These are phyloP conservation scores for Aspergillus hancockii DNA, from an alignment of 495 filamentous ascomycete species.

Conservation along the genomic window DNA sequence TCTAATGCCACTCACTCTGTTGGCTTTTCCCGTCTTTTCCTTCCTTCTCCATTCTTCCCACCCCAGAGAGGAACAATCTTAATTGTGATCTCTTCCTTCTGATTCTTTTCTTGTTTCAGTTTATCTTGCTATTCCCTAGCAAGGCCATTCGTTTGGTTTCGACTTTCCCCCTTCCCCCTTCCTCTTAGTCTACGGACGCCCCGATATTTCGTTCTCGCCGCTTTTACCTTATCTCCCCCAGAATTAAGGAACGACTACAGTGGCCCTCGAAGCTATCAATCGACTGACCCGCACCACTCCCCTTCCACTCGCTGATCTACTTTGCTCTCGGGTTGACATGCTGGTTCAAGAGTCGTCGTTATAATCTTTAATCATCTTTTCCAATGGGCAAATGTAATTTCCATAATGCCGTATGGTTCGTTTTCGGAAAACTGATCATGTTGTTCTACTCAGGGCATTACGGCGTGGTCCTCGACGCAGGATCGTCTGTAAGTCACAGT, in stretches of 20 bases:
- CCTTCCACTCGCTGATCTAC: slow-evolving; percentile 9
- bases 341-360: slow-evolving; percentile 21
- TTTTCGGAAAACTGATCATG: neutral
- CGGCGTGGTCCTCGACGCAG: slow-evolving; percentile 69
- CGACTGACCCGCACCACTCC: neutral
- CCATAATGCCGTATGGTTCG: neutral
- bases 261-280: neutral
- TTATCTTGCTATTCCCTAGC: slow-evolving; percentile 12
- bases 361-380: slow-evolving; percentile 23
- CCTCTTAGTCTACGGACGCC: neutral
- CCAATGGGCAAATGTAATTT: slow-evolving; percentile 54
- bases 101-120: neutral
- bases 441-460: slow-evolving; percentile 50
- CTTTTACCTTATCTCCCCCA: slow-evolving; percentile 3
- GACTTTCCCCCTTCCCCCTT: neutral
- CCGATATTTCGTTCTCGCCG: slow-evolving; percentile 1
- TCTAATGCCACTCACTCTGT: slow-evolving; percentile 1
- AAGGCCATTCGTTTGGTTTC: slow-evolving; percentile 15
- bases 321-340: slow-evolving; percentile 29
- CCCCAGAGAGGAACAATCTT: neutral
- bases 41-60: slow-evolving; percentile 4
- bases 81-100: neutral
- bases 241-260: neutral
- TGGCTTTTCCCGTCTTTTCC: slow-evolving; percentile 9
- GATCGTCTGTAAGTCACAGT: slow-evolving; percentile 58